Evolutionary conservation across 148 eudicot species (phyloP), one percentile per base, ranked within the genome.

Genomic region (Amaranthus palmeri): DNA sequence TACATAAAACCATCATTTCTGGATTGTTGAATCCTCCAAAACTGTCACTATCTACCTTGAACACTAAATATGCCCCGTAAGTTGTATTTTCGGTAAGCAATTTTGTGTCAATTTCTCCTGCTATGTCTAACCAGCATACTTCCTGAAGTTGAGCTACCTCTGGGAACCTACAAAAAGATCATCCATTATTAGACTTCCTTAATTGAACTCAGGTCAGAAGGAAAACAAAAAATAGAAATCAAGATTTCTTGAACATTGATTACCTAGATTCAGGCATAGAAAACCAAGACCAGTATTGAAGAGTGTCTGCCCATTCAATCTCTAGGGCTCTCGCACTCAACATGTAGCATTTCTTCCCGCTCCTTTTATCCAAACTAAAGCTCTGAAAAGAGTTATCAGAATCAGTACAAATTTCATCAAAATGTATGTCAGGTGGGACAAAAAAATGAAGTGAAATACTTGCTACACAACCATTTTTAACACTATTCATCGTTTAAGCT

Each of bases 281-380:
- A 6, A 0, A 41, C 66, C 74, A 77, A 5, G 40, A 8, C 80
- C 80, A 72, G 17, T 72, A 66, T 4, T 0, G 5, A 59, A 68
- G 54, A 6, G 58, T 49, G 52, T 64, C 75, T 49, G 67, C 76
- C 80, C 76, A 72, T 42, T 12, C 7, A 18, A 77, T 66, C 46
- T 3, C 10, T 6, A 77, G 72, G 2, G 67, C 71, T 44, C 54
- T 77, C 0, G 76, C 66, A 18, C 80, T 72, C 6, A 77, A 47
- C 63, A 60, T 71, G 75, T 65, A 77, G 61, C 75, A 77, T 71
- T 42, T 77, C 67, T 77, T 77, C 54, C 71, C 70, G 13, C 8
- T 49, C 67, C 67, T 4, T 50, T 58, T 65, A 17, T 65, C 67
- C 72, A 77, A 71, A 5, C 4, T 56, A 50, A 77, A 55, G 42